Conservation (phyloP, 345 rosid species). For the Toxicodendron radicans region DNA sequence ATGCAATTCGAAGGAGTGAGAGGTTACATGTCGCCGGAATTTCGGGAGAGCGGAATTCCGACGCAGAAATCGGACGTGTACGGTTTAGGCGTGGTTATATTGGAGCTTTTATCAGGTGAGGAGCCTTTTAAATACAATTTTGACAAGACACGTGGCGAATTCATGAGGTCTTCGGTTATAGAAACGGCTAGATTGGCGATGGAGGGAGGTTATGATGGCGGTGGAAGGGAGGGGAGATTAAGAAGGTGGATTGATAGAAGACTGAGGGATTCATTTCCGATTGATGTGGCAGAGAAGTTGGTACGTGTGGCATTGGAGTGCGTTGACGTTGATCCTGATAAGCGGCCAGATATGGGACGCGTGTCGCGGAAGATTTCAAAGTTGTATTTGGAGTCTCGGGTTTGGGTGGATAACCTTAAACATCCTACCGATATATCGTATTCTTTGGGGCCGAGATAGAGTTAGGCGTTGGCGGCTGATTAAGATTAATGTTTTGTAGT, state of each 20-base stretch:
- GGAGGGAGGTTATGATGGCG: conserved; percentile 28
- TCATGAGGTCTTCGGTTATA: conserved; percentile 52
- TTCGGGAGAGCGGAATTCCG: conserved; percentile 46
- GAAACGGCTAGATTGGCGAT: conserved; percentile 58
- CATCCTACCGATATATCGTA: conserved; percentile 57
- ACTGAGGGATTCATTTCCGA: conserved; percentile 77
- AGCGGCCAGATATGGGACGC: conserved; percentile 83
- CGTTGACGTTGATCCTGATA: conserved; percentile 56
- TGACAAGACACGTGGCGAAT: conserved; percentile 45
- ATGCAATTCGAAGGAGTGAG: conserved; percentile 66
- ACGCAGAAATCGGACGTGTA: conserved; percentile 78
- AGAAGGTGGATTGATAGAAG: conserved; percentile 79
- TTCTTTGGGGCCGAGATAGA: conserved; percentile 63
- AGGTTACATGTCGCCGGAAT: conserved; percentile 93
- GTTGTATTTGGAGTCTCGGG: conserved; percentile 53
- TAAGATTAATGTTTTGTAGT: background rate
- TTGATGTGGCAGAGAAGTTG: conserved; percentile 58
- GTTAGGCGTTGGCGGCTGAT: background rate
- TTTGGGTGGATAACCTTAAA: conserved; percentile 53
- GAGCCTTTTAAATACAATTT: conserved; percentile 66
- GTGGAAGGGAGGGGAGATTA: conserved; percentile 38
- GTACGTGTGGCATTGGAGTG: conserved; percentile 67
- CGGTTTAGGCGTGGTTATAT: conserved; percentile 74
- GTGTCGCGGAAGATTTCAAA: conserved; percentile 80
- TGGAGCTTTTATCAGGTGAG: conserved; percentile 78